Base-by-base conservation (phyloP, 2,329 filamentous ascomycete genomes). In the Ascochyta pisi region DNA sequence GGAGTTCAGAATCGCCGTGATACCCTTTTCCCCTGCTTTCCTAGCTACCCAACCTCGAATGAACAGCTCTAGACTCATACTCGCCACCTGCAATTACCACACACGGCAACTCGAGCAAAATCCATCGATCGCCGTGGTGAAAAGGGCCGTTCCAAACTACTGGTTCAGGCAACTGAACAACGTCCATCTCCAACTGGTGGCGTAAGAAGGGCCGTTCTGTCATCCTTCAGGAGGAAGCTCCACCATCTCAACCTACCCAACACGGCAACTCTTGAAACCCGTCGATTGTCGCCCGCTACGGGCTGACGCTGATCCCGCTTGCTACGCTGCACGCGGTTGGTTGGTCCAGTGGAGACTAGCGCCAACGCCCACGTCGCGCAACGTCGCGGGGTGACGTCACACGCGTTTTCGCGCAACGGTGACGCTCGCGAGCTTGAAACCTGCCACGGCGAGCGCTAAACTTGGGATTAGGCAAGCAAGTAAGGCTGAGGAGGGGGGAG, bases 181-280 rank as follows among this genome's bases (percentile, higher is more conserved):
- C 13, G 19, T 9, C 23, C 37, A 22, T 55, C 33, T 35, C 46
- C 39, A 27, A 45, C 45, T 10, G 53, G 53, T 55, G 53, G 53
- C 53, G 53, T 35, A 34, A 55, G 37, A 55, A 55, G 53, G 53
- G 41, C 53, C 53, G 52, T 55, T 55, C 46, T 55, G n/a, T 40
- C 47, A 34, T 38, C 31, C 40, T 51, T 24, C 33, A 19, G 24
- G 6, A 3, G 16, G 13, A 16, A 2, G 6, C 33, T 34, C 22
- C 38, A 40, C 38, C 29, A n/a, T 16, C 24, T 15, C 3, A 37
- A 22, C 16, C 6, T 16, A 15, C 24, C 31, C 27, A 26, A 34
- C 10, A 7, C 5, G 9, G 26, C 22, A 41, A 26, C 26, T 41
- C 9, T 26, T 9, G 4, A 6, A 15, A 2, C 6, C n/a, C 15